Evolutionary conservation across 495 filamentous ascomycete species (phyloP).

Genomic region (Echria macrotheca): DNA sequence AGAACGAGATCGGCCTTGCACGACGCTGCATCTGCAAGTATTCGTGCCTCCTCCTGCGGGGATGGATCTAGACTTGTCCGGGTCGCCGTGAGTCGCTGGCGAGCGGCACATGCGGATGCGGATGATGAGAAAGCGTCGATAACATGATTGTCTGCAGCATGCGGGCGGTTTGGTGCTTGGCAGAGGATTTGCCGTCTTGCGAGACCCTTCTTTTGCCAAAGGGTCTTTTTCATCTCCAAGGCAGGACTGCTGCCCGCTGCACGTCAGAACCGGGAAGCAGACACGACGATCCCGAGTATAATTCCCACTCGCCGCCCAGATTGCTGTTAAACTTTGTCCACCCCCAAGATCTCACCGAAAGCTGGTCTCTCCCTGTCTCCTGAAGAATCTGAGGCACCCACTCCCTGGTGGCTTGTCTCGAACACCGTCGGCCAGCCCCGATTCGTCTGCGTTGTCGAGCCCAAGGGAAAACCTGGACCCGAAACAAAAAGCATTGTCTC

Average conservation of each 20-base stretch:
- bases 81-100: neutral
- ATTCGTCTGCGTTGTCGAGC: neutral
- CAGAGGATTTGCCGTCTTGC: neutral
- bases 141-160: neutral
- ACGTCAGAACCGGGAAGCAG: slow-evolving; percentile 6
- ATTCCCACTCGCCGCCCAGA: neutral
- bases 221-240: neutral
- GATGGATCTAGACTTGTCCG: neutral
- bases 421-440: neutral
- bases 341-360: no score
- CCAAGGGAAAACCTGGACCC: no score
- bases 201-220: neutral
- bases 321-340: neutral
- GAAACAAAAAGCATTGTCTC: neutral
- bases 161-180: no score
- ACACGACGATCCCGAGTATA: slow-evolving; percentile 4
- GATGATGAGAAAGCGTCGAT: neutral
- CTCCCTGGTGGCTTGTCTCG: neutral
- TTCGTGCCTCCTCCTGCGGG: no score
- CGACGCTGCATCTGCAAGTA: no score
- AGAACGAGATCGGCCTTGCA: no score
- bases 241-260: neutral
- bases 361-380: no score
- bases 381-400: neutral
- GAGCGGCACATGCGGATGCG: neutral